Conservation (phyloP, 1,284 basidiomycete species). For the Leccinum subrobustum region DNA sequence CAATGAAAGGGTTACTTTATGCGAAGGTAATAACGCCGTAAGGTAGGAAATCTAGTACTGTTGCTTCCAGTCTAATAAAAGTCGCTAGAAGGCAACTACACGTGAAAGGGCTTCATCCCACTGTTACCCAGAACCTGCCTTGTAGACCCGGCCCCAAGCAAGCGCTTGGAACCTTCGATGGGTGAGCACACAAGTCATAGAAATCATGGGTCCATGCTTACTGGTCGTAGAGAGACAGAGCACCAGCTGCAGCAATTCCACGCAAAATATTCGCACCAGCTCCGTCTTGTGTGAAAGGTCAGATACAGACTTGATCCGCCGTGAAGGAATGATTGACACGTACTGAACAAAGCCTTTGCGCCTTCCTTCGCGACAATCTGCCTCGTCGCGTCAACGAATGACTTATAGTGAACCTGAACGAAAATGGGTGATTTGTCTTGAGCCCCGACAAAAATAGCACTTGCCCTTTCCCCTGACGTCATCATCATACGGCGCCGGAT, state of each 20-base stretch:
- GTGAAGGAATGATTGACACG: slow-evolving; percentile 7
- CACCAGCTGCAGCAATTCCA: slow-evolving; percentile 74
- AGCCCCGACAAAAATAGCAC: background rate
- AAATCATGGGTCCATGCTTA: slow-evolving; percentile 33
- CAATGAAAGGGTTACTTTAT: background rate
- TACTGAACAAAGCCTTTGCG: slow-evolving; percentile 56
- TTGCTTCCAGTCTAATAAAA: background rate
- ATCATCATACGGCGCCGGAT: slow-evolving; percentile 72
- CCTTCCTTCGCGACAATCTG: slow-evolving; percentile 64
- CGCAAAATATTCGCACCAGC: slow-evolving; percentile 61
- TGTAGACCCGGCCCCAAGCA: slow-evolving; percentile 42
- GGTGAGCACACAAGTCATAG: background rate
- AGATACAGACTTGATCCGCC: background rate
- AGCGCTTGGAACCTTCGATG: slow-evolving; percentile 42
- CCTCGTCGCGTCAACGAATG: slow-evolving; percentile 61
- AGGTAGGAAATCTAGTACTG: background rate
- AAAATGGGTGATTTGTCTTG: background rate
- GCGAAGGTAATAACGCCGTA: background rate
- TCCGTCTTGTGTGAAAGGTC: slow-evolving; percentile 32
- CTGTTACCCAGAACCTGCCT: slow-evolving; percentile 35
- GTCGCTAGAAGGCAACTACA: background rate
- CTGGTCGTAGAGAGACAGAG: slow-evolving; percentile 69
- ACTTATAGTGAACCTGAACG: slow-evolving; percentile 39
- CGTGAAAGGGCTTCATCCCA: background rate
- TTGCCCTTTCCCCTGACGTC: slow-evolving; percentile 59